Evolutionary conservation across 352 stramenopile species (phyloP), one percentile per base, ranked within the genome.

Genomic region (Aphanomyces stellatus): DNA sequence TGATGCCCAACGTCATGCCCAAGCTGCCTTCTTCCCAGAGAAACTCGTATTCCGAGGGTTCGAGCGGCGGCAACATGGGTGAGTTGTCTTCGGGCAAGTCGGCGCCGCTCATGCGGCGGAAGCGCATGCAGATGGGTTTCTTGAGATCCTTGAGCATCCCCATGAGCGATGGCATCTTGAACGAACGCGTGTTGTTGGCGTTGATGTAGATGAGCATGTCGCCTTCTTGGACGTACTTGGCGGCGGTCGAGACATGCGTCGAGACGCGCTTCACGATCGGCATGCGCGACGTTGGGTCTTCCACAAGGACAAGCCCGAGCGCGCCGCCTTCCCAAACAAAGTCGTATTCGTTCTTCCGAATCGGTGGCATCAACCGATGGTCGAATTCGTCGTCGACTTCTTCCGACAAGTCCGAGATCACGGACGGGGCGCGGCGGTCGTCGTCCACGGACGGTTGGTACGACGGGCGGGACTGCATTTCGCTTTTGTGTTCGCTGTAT

Each of bases 161-260:
- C 71, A 93, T 93, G 71, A 91, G 78, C 22, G 75, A 75, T 27
- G 74, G 72, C 74, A 91, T 89, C 34, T 80, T 84, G 71, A 86
- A 85, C 63, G 90, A 80, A 57, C 79, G 74, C 28, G 85, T 86
- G 0, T 77, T 73, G 48, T 86, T 79, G 60, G 90, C 74, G 67
- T 93, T 93, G 51, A 85, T 82, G 71, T 93, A 93, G 31, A 91
- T 74, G 49, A 93, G 77, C 62, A 88, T 77, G 59, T 93, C 81
- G 1, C 79, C 79, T 42, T 88, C 76, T 0, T 62, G 59, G 19
- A 74, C 69, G 62, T 87, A 70, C 2, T 87, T 70, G 22, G 75
- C 62, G 3, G 71, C 65, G 24, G 67, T 80, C 33, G 85, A 80
- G 2, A 78, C 74, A 48, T 88, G 89, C 59, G 76, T 72, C 13